Evolutionary conservation across 1,139 yeast species (phyloP).

Genomic region (Candida buenavistaensis): DNA sequence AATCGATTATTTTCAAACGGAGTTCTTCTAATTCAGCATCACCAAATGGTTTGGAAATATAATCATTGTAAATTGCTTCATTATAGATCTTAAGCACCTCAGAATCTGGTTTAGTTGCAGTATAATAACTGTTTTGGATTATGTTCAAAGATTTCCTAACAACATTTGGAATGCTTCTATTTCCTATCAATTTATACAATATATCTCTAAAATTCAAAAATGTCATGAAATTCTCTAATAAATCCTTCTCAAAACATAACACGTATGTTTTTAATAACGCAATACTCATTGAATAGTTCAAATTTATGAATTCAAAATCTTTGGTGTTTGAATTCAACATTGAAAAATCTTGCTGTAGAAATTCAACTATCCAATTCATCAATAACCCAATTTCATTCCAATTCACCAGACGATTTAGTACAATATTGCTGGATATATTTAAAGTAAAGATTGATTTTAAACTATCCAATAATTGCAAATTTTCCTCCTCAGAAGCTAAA

Average conservation of each 20-base stretch:
- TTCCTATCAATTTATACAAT: conserved; percentile 6
- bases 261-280: conserved; percentile 25
- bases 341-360: conserved; percentile 9
- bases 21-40: conserved; percentile 16
- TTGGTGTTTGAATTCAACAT: conserved; percentile 3
- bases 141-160: conserved; percentile 21
- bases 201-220: conserved; percentile 13
- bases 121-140: conserved; percentile 19
- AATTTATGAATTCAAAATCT: conserved; percentile 9
- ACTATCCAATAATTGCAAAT: conserved; percentile 18
- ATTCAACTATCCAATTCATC: conserved; percentile 31
- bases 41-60: conserved; percentile 18
- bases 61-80: conserved; percentile 16
- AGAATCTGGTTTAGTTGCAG: conserved; percentile 9
- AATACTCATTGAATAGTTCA: conserved; percentile 22
- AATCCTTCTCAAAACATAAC: conserved; percentile 20
- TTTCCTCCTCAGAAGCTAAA: conserved; percentile 8
- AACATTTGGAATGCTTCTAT: conserved; percentile 13
- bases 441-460: conserved; percentile 33
- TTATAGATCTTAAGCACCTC: conserved; percentile 16
- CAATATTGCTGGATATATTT: conserved; percentile 30
- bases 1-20: conserved; percentile 4
- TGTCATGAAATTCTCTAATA: conserved; percentile 20
- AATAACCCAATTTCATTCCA: conserved; percentile 31
- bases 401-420: conserved; percentile 24